Conservation (phyloP, 805 yeast genomes). For the Hanseniaspora singularis region DNA sequence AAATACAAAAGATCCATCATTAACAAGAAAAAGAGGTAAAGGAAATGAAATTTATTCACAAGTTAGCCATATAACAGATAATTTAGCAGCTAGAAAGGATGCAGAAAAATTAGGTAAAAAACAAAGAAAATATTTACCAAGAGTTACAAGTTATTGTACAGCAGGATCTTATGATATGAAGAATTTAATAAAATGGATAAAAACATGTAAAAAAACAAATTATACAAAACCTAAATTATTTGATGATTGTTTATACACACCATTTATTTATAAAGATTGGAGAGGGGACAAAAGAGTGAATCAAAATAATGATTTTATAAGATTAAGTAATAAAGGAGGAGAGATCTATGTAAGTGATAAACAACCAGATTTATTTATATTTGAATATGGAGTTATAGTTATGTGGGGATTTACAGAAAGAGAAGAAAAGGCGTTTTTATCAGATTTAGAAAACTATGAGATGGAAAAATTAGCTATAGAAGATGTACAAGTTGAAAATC, state of each 20-base stretch:
- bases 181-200: constrained; percentile 73
- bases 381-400: constrained; percentile 94
- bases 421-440: constrained; percentile 72
- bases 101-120: constrained; percentile 83
- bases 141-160: constrained; percentile 94
- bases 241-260: constrained; percentile 91
- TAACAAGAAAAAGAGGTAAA: constrained; percentile 24
- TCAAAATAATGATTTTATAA: constrained; percentile 38
- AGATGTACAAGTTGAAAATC: constrained; percentile 88
- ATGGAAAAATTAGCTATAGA: constrained; percentile 78
- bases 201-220: constrained; percentile 59
- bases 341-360: constrained; percentile 77
- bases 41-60: constrained; percentile 63
- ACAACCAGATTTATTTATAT: constrained; percentile 68
- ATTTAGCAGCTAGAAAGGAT: constrained; percentile 71
- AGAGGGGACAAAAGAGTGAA: constrained; percentile 38
- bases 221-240: constrained; percentile 76
- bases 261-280: constrained; percentile 74
- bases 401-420: constrained; percentile 86
- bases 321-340: constrained; percentile 89
- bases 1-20: constrained; percentile 1
- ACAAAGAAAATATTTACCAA: constrained; percentile 64
- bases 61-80: constrained; percentile 69
- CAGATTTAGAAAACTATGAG: constrained; percentile 81
- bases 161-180: constrained; percentile 86